Evolutionary conservation across 2,329 filamentous ascomycete species (phyloP), one percentile per base, ranked within the genome.

Genomic region (Hymenoscyphus linearis): DNA sequence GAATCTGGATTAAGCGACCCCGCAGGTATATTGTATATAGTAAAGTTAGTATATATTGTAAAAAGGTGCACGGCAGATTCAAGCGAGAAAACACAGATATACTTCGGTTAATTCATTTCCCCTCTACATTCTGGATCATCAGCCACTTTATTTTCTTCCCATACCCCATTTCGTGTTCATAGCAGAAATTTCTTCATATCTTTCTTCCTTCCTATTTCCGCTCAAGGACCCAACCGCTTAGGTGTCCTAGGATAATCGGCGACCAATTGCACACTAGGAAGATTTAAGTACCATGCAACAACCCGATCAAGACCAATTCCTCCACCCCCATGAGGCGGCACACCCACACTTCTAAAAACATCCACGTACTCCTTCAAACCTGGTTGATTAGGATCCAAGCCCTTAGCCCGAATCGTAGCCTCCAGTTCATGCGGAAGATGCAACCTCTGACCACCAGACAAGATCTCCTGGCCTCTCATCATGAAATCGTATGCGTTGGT

Each of bases 331-430:
- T 96, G 93, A 0, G 92, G 90, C n/a, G 93, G 92, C 25, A 91
- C 89, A 67, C 91, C 92, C 73, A 87, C 93, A 70, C 87, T 85
- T 60, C 76, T 76, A 79, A 97, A 96, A 37, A 89, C 88, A 70
- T 90, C 86, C 63, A 96, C 85, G 73, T 96, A 96, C 68, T 96
- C 91, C 72, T 93, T 91, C 80, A 97, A 90, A n/a, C 88, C 85
- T 1, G 78, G 73, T 65, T 81, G 84, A 54, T 82, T 78, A 0
- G 93, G 92, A 72, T 97, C 89, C 68, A 98, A 84, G 60, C 91
- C 93, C 76, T 91, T 87, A 62, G 79, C 80, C 71, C 86, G 82
- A 79, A 98, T 89, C 65, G 91, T 89, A 53, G 85, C 83, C 73
- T 91, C 87, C 14, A 98, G 83, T 77, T 89, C 83, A 50, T 80